Base-by-base conservation (phyloP, 2,329 filamentous ascomycete species). In the Sordariomycetes sp. region DNA sequence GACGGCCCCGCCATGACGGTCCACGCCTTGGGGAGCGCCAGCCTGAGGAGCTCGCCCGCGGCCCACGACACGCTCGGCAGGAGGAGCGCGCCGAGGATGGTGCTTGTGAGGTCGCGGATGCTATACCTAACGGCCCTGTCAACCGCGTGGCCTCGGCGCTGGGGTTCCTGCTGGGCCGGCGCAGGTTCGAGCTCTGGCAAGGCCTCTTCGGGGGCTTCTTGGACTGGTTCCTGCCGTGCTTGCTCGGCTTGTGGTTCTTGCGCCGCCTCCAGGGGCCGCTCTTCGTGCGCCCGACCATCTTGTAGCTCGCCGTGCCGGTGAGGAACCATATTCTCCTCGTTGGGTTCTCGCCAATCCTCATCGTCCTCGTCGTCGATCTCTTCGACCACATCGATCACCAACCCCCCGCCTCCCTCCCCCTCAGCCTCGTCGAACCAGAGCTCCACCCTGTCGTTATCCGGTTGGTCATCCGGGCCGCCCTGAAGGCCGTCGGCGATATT, bases 21-120 rank as follows among this genome's bases (percentile, higher is more conserved):
- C 85, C 88, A 91, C 3, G 81, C 74, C 40, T 74, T 74, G 0
- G 93, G 93, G 1, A 96, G 75, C 0, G 81, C 71, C 12, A 82
- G 69, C 16, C 87, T 84, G 37, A 97, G 76, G 1, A 90, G 66
- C 65, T 91, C 87, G 52, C 94, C 94, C 71, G 90, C 83, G 16
- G 83, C 79, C 34, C 86, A 88, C 0, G 90, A 91, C 52, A 97
- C 83, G 12, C 83, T 84, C 0, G 94, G 94, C 66, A 96, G 90
- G 14, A 95, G 76, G 2, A 99, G 72, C 1, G 79, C 76, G 16
- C 76, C 76, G 34, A 79, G 75, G 8, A 82, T 69, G 46, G 76
- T 74, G 65, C 80, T 79, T 35, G 78, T 72, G 6, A 80, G 65
- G 52, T 71, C 71, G 1, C 72, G 70, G 1, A 80, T 64, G 18